Conservation (phyloP, 2,329 filamentous ascomycete species). For the Diplodia mutila region DNA sequence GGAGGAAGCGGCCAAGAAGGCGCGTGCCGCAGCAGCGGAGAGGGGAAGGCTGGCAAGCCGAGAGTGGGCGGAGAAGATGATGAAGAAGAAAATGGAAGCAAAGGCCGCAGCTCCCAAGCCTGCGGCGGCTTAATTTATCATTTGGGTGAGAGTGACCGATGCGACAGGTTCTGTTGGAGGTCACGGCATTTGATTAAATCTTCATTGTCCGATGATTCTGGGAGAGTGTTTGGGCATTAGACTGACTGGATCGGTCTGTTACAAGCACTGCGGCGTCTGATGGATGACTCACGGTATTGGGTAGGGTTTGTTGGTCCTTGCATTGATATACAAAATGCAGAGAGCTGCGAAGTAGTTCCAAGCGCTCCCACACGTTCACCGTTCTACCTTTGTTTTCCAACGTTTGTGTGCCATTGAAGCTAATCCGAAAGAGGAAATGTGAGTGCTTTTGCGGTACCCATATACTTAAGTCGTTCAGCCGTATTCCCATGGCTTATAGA, state of each 20-base stretch:
- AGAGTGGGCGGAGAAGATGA: slow-evolving; percentile 56
- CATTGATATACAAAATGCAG: not conserved
- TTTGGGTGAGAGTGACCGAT: not conserved
- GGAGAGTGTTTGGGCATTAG: not conserved
- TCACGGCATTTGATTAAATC: not conserved
- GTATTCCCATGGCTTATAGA: not conserved
- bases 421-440: slow-evolving; percentile 7
- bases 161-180: not conserved
- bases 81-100: slow-evolving; percentile 40
- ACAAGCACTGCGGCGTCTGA: not conserved
- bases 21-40: slow-evolving; percentile 52
- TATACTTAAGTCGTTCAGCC: not conserved
- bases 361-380: not conserved
- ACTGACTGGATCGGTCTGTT: not conserved
- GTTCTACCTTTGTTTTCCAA: not conserved
- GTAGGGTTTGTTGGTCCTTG: not conserved
- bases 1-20: slow-evolving; percentile 53
- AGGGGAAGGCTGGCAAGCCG: slow-evolving; percentile 48
- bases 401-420: not conserved
- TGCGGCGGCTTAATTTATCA: slow-evolving; percentile 20
- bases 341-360: not conserved
- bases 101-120: slow-evolving; percentile 16
- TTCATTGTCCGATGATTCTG: not conserved
- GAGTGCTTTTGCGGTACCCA: not conserved
- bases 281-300: not conserved